Base-by-base conservation (phyloP, 805 yeast genomes). In the Cyberlindnera bimundalis region DNA sequence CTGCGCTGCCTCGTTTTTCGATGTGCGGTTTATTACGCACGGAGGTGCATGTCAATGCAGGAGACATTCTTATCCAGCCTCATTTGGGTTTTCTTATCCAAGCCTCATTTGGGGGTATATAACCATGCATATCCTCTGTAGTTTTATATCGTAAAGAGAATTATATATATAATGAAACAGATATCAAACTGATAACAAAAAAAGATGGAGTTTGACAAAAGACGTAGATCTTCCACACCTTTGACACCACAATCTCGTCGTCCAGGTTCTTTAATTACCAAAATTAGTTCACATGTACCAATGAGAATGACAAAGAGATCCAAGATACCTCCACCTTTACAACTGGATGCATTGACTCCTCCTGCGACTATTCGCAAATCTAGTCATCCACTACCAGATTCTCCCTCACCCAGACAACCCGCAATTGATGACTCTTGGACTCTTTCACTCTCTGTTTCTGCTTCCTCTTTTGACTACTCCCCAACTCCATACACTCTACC, bases 241-340 rank as follows among this genome's bases (percentile, higher is more conserved):
- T 36, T 46, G 14, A 42, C 41, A n/a, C 36, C 45, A 4, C 35
- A 40, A 19, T 17, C 28, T n/a, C 14, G 21, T 28, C 8, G 21
- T 17, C 15, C 31, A 4, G 14, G 20, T 23, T 19, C 19, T 17
- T 37, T 25, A 13, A 21, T 39, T 21, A 29, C 47, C 31, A 31
- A 26, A 32, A 28, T 46, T 36, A 25, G 31, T 12, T 17, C 40
- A 5, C 23, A 24, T 26, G 50, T 50, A 6, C 50, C 56, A 2
- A 40, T 25, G 24, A 30, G 50, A 25, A 46, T 48, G 51, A 27
- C 44, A 15, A 52, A 53, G 38, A 45, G 57, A 20, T 38, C 51
- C 7, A 53, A 48, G 27, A 14, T 52, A 1, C 59, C 59, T 3
- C 51, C 56, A 8, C 56, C 56, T 1, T 33, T 55, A 13, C 40